Conservation (phyloP, 768 basidiomycete species). For the Serendipita sp. region DNA sequence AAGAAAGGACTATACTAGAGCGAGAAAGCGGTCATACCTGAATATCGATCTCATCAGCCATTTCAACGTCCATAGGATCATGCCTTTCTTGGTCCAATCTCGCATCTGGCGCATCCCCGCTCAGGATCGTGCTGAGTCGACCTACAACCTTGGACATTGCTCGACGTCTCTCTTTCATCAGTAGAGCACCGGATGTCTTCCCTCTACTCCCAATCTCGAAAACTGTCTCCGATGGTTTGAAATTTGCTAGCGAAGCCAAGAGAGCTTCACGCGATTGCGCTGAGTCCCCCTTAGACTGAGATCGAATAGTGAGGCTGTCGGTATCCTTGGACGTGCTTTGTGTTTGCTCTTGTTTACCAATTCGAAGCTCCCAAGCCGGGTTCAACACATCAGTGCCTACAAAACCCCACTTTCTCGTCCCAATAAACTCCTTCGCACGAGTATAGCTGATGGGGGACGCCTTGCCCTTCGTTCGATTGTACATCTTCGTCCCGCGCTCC, state of each 20-base stretch:
- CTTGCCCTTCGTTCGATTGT: constrained; percentile 84
- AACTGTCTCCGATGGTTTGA: constrained; percentile 77
- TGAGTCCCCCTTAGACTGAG: too few species aligned
- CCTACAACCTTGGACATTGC: constrained; percentile 51
- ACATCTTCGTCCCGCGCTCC: constrained; percentile 80
- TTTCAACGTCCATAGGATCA: constrained; percentile 30
- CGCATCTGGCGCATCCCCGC: constrained; percentile 16
- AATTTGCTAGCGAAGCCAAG: constrained; percentile 60
- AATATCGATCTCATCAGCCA: constrained; percentile 70
- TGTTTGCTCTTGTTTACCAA: not conserved
- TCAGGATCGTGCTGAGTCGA: constrained; percentile 20
- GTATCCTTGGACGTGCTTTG: not conserved
- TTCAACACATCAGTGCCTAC: constrained; percentile 43
- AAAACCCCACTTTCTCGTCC: constrained; percentile 52
- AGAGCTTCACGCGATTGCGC: constrained; percentile 49
- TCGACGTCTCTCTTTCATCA: constrained; percentile 84
- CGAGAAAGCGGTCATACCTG: constrained; percentile 31
- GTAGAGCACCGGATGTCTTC: constrained; percentile 37
- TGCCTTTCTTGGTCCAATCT: constrained; percentile 15
- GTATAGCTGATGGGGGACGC: constrained; percentile 75
- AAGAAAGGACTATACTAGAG: not conserved
- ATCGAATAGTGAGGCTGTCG: not conserved
- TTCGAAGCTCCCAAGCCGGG: constrained; percentile 29
- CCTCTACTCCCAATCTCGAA: constrained; percentile 77
- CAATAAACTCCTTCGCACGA: constrained; percentile 76